A percentile compares a stretch with the other conserved stretches of the same genome.
phyloP scores from a whole-genome alignment of 257 asterid genomes.

The Solanum verrucosum region DNA sequence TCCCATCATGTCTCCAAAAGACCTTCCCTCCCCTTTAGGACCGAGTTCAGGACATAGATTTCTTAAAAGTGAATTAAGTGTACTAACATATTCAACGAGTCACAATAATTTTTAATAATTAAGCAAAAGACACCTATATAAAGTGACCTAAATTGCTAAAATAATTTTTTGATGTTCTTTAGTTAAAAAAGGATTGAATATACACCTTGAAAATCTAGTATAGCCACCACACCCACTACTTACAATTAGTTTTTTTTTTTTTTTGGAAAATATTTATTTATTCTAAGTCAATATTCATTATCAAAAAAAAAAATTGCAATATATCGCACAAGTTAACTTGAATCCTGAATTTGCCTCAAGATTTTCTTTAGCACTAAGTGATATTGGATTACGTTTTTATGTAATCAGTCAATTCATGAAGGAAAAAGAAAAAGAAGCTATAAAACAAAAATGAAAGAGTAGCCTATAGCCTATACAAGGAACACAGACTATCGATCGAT shows the following conservation, averaged over 20 bases:
- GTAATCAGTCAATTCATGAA: background rate
- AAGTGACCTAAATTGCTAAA: background rate
- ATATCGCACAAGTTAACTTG: fast-evolving
- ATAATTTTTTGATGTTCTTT: background rate
- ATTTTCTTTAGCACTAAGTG: background rate
- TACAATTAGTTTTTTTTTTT: no score
- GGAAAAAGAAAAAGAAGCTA: background rate
- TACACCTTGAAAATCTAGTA: background rate
- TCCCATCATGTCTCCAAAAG: no score
- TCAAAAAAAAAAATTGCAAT: background rate
- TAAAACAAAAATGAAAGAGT: background rate
- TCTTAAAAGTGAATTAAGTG: no score
- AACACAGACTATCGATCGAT: no score
- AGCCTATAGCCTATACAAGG: background rate
- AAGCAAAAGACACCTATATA: background rate
- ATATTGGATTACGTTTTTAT: background rate
- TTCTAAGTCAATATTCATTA: background rate
- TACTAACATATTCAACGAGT: no score
- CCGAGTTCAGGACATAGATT: no score
- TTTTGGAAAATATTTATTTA: background rate
- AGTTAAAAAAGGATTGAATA: background rate
- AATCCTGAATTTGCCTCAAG: background rate
- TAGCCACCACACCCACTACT: background rate
- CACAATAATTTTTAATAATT: background rate
- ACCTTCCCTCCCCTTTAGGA: no score